Conservation (phyloP, 2,329 filamentous ascomycete species). For the Monosporascus sp. region DNA sequence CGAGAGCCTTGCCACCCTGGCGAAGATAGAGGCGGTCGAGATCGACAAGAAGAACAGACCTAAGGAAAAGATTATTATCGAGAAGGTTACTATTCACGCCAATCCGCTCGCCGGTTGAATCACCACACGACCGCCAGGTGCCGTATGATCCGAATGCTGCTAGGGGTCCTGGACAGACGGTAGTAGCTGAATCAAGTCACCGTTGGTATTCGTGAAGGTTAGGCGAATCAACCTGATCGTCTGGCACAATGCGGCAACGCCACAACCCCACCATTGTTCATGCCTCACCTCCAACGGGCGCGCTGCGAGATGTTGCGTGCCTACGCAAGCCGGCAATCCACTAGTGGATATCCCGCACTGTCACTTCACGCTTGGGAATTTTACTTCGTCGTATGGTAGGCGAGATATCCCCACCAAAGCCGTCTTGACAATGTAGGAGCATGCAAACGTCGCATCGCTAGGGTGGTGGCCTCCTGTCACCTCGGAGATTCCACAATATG, state of each 20-base stretch:
- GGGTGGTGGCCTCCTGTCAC: too few relatives aligned
- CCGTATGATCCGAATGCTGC: background rate
- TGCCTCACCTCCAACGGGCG: too few relatives aligned
- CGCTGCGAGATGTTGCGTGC: too few relatives aligned
- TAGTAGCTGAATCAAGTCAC: background rate
- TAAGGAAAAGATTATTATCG: constrained; percentile 60
- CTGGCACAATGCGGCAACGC: background rate
- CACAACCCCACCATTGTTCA: background rate
- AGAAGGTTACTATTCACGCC: constrained; percentile 68
- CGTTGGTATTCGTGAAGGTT: background rate
- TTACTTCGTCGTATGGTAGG: too few relatives aligned
- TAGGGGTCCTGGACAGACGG: background rate
- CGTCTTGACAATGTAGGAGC: too few relatives aligned
- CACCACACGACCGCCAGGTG: background rate
- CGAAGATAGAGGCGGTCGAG: constrained; percentile 64
- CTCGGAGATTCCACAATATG: too few relatives aligned
- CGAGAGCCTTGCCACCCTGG: constrained; percentile 58
- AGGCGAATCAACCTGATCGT: background rate
- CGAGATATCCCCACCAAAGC: too few relatives aligned
- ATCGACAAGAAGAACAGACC: constrained; percentile 77
- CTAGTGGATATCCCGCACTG: too few relatives aligned
- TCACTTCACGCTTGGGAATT: too few relatives aligned
- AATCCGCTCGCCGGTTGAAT: constrained; percentile 65
- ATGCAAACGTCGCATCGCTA: too few relatives aligned
- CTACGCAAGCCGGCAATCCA: too few relatives aligned